phyloP scores from a whole-genome alignment of 2,329 filamentous ascomycete species.

The Fusarium penzigii region DNA sequence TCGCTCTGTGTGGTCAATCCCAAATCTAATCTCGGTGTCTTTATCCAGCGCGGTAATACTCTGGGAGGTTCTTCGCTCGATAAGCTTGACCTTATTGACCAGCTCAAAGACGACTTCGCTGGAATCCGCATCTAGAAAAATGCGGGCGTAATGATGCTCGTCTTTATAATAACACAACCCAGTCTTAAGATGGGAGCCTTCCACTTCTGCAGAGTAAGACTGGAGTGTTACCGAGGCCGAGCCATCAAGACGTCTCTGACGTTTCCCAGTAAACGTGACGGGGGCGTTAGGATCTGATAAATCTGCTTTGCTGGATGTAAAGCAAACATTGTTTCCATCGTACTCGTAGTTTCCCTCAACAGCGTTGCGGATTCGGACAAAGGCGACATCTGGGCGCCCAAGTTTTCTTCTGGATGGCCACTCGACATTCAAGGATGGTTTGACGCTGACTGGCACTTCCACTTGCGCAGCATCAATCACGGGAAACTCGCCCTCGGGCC shows the following conservation, averaged over 20 bases:
- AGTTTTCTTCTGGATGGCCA: not conserved
- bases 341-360: not conserved
- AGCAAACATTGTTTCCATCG: not conserved
- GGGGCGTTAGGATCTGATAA: not conserved
- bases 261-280: not conserved
- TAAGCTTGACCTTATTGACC: not conserved
- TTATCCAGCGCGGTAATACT: not conserved
- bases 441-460: not conserved
- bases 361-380: not conserved
- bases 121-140: not conserved
- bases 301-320: not conserved
- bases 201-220: too few relatives aligned
- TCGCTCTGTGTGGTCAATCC: not conserved
- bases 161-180: constrained; percentile 2
- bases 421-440: too few relatives aligned
- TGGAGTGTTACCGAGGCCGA: not conserved
- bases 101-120: not conserved
- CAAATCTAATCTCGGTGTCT: not conserved
- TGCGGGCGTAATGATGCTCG: not conserved
- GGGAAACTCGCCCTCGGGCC: constrained; percentile 50
- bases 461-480: constrained; percentile 24
- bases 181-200: too few relatives aligned
- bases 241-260: not conserved
- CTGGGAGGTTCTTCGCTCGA: not conserved
- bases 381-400: not conserved